Evolutionary conservation across 1,139 yeast genomes (phyloP).

Genomic region (Hansenula lynferdii): DNA sequence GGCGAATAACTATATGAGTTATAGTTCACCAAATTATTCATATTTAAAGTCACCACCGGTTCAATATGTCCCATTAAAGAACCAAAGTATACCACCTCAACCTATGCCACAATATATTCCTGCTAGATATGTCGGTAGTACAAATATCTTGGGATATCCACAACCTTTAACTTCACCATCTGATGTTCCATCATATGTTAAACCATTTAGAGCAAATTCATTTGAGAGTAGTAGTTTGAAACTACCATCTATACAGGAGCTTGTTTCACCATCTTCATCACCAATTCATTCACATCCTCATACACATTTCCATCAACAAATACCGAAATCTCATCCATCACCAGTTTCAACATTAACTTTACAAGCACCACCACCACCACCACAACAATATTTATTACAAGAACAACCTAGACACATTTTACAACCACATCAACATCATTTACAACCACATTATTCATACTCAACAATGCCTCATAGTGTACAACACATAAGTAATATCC

Average conservation of each 20-base stretch:
- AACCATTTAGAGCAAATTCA: not conserved
- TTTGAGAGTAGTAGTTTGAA: not conserved
- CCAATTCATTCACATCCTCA: constrained; percentile 1
- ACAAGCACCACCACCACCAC: not conserved
- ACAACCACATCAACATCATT: not conserved
- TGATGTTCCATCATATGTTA: not conserved
- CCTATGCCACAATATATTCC: not conserved
- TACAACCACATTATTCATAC: not conserved
- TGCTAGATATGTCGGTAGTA: too few species aligned
- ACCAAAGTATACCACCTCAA: not conserved
- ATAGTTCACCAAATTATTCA: constrained; percentile 1
- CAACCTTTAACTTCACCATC: not conserved
- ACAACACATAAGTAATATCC: not conserved
- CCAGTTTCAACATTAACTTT: not conserved
- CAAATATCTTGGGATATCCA: not conserved
- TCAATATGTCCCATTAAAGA: not conserved
- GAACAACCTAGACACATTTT: not conserved
- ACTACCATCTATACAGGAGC: not conserved
- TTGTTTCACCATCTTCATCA: not conserved
- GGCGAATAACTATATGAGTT: too few species aligned
- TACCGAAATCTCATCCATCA: not conserved
- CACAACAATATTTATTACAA: not conserved
- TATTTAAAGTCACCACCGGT: not conserved
- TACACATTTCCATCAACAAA: constrained; percentile 1
- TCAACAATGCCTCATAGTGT: not conserved